Conservation (phyloP, 2,329 filamentous ascomycete species). For the Alternaria angustiovoidea region DNA sequence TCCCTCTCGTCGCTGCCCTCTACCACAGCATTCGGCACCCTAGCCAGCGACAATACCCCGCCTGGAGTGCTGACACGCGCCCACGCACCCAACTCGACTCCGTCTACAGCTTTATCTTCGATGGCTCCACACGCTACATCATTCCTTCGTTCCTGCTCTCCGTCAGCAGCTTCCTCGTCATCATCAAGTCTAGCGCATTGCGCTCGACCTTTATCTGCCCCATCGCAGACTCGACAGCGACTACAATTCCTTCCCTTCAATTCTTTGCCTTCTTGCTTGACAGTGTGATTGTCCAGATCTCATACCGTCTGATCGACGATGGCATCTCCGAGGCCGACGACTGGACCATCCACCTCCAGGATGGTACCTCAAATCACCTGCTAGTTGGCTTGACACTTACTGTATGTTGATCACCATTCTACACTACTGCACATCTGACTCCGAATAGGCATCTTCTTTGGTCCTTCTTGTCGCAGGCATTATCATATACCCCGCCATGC, state of each 20-base stretch:
- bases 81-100: constrained; percentile 34
- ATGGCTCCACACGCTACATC: constrained; percentile 44
- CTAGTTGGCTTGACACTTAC: constrained; percentile 42
- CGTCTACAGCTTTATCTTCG: constrained; percentile 37
- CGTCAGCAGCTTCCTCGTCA: constrained; percentile 42
- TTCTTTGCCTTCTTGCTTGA: constrained; percentile 42
- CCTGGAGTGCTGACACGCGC: constrained; percentile 38
- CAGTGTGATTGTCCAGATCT: constrained; percentile 32
- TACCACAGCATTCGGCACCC: constrained; percentile 40
- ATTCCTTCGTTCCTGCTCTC: constrained; percentile 41
- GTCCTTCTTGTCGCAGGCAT: constrained; percentile 42
- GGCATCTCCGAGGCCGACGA: constrained; percentile 33
- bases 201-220: constrained; percentile 47
- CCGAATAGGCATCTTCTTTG: constrained; percentile 38
- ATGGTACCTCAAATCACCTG: constrained; percentile 38
- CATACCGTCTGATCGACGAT: constrained; percentile 42
- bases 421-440: constrained; percentile 23
- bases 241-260: constrained; percentile 41
- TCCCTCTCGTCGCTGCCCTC: constrained; percentile 45
- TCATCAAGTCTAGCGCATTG: constrained; percentile 38
- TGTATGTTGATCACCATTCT: constrained; percentile 21
- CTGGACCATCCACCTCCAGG: constrained; percentile 34
- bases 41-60: constrained; percentile 36
- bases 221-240: constrained; percentile 31
- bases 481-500: constrained; percentile 40